These are phyloP conservation scores for Pichia sp. DNA, from an alignment of 1,139 yeast species.

Conservation along the genomic window DNA sequence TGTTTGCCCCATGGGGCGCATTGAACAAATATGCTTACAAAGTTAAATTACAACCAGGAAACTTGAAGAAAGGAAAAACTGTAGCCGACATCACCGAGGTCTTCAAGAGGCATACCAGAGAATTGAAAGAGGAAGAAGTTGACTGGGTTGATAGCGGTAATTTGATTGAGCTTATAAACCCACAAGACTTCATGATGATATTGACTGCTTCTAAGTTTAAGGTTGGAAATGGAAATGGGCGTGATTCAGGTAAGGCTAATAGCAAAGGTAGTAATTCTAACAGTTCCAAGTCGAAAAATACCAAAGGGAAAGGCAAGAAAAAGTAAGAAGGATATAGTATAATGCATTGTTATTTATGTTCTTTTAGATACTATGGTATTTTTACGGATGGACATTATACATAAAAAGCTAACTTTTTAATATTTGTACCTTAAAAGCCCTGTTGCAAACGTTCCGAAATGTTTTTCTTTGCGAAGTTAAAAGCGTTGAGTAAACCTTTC, in stretches of 20 bases:
- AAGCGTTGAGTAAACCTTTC: slow-evolving; percentile 82
- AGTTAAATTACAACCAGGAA: slow-evolving; percentile 82
- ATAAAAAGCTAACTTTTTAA: not conserved
- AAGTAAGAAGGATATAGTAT: slow-evolving; percentile 9
- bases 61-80: slow-evolving; percentile 84
- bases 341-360: not conserved
- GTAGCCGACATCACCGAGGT: slow-evolving; percentile 61
- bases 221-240: slow-evolving; percentile 31
- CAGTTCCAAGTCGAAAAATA: slow-evolving; percentile 9
- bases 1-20: slow-evolving; percentile 91
- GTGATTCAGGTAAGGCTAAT: slow-evolving; percentile 16
- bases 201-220: slow-evolving; percentile 51
- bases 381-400: not conserved
- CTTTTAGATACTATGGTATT: not conserved
- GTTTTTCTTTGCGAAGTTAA: slow-evolving; percentile 84
- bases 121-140: slow-evolving; percentile 34
- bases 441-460: slow-evolving; percentile 84
- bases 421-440: slow-evolving; percentile 42
- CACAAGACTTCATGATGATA: slow-evolving; percentile 48
- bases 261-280: not conserved
- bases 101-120: slow-evolving; percentile 42
- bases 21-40: slow-evolving; percentile 72
- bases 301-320: slow-evolving; percentile 9
- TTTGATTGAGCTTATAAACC: slow-evolving; percentile 51
- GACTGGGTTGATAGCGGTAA: slow-evolving; percentile 76